Percentiles rank a stretch among this genome's conserved stretches.
Evolutionary conservation across 139 green algal genomes (phyloP).

Genomic region (Picochlorum sp.): DNA sequence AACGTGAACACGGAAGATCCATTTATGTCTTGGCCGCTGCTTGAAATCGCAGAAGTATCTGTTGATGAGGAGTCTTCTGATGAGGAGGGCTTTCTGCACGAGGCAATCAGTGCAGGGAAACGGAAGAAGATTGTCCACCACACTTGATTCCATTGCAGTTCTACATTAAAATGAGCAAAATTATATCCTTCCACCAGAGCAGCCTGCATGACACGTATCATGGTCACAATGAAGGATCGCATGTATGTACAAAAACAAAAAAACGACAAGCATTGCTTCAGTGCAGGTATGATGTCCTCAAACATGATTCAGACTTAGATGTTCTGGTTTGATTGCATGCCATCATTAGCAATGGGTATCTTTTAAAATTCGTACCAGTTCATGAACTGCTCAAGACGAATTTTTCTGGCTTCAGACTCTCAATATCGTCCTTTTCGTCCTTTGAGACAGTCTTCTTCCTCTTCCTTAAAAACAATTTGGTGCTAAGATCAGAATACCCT

Average conservation of each 20-base stretch:
- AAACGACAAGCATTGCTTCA: background rate
- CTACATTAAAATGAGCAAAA: too few species aligned
- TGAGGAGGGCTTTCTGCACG: background rate
- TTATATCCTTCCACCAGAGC: too few species aligned
- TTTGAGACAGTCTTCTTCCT: constrained; percentile 12
- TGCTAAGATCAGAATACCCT: constrained; percentile 26
- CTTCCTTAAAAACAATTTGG: constrained; percentile 23
- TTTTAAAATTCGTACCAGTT: background rate
- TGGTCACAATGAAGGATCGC: too few species aligned
- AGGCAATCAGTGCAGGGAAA: too few species aligned
- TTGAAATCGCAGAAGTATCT: constrained; percentile 22
- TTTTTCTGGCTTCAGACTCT: constrained; percentile 24
- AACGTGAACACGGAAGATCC: background rate
- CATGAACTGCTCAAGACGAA: constrained; percentile 3
- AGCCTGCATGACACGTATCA: too few species aligned
- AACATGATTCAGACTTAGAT: constrained; percentile 17
- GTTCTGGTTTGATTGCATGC: constrained; percentile 13
- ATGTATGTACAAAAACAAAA: too few species aligned
- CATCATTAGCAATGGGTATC: background rate
- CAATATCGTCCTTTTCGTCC: constrained; percentile 2
- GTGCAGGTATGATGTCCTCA: background rate
- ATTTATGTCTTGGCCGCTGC: constrained; percentile 17
- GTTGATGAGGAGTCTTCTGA: constrained; percentile 4
- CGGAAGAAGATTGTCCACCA: too few species aligned
- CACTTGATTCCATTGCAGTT: too few species aligned